phyloP scores from a whole-genome alignment of 768 basidiomycete genomes.

The Boletus rubescentipes region DNA sequence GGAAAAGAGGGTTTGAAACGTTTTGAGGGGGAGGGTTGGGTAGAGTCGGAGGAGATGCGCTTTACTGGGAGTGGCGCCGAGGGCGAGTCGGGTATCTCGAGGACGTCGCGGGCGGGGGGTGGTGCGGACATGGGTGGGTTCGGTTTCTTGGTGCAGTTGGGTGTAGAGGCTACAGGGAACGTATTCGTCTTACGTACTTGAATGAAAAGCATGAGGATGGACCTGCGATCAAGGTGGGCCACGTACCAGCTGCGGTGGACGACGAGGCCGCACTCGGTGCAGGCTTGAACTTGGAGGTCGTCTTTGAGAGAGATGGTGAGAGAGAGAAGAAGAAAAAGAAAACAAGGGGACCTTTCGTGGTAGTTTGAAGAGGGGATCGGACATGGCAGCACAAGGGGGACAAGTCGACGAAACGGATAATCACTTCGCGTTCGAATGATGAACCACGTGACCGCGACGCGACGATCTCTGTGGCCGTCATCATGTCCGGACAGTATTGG shows the following conservation, averaged over 20 bases:
- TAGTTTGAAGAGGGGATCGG: neutral
- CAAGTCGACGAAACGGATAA: slow-evolving; percentile 11
- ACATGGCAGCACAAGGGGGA: slow-evolving; percentile 2
- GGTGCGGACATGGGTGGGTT: slow-evolving; percentile 10
- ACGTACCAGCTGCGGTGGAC: slow-evolving; percentile 13
- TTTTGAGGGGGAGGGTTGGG: slow-evolving; percentile 24
- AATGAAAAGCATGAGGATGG: slow-evolving; percentile 6
- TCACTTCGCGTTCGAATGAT: slow-evolving; percentile 10
- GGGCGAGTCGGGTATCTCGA: slow-evolving; percentile 18
- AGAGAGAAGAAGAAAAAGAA: neutral
- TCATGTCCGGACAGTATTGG: slow-evolving; percentile 43
- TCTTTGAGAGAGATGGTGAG: slow-evolving; percentile 1
- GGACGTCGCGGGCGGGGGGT: slow-evolving; percentile 1
- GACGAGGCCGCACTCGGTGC: slow-evolving; percentile 16
- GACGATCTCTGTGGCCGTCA: neutral
- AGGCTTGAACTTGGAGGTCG: slow-evolving; percentile 48
- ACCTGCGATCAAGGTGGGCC: neutral
- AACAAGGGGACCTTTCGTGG: slow-evolving; percentile 10
- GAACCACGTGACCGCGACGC: slow-evolving; percentile 32
- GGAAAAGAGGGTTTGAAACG: slow-evolving; percentile 30
- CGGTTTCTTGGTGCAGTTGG: slow-evolving; percentile 38
- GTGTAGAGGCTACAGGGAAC: slow-evolving; percentile 45
- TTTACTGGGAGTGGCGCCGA: slow-evolving; percentile 25
- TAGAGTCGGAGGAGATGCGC: slow-evolving; percentile 28
- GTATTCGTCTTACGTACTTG: slow-evolving; percentile 26